Evolutionary conservation across 2,329 filamentous ascomycete genomes (phyloP), one percentile per base, ranked within the genome.

Genomic region (Aspergillus sp.): DNA sequence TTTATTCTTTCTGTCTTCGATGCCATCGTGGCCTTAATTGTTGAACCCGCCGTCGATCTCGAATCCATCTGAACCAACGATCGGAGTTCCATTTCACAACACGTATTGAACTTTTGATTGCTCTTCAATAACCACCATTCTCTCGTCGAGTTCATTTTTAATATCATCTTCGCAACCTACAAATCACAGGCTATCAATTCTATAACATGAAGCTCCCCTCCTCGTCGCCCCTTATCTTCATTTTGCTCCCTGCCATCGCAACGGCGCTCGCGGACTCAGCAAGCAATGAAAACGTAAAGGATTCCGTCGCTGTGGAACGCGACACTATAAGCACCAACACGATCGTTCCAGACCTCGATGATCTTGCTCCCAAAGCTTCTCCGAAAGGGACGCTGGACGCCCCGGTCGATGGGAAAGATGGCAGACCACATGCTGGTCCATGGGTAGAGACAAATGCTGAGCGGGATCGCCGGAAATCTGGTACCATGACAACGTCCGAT

Each of bases 381-480:
- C 73, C 71, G 2, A 79, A 81, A 66, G 87, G 86, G 57, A 89
- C 87, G 55, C 93, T 93, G 75, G 89, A 95, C 80, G 92, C 91
- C 59, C 94, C 94, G 0, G 89, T 97, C 22, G 95, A 98, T 75
- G 93, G 93, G 50, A 90, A 91, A 70, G 95, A 98, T 79, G 95
- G 95, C 52, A 95, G 93, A 80, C 95, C 95, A 51, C 94, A 97
- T 74, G 87, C 89, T 22, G 95, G 95, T 1, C 95, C 95, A 2
- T 89, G 86, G 72, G 80, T 83, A 50, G 81, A 83, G 65, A 82
- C 80, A 6, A 77, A 68, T 47, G 80, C 80, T 25, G 80, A 82
- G 31, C 74, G 81, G 57, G 80, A 82, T 63, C 76, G 79, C 62
- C 82, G 82, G 64, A 69, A 74, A 65, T 60, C 70, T 43, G 72